phyloP scores from a whole-genome alignment of 768 basidiomycete species.

The Auriscalpium vulgare region DNA sequence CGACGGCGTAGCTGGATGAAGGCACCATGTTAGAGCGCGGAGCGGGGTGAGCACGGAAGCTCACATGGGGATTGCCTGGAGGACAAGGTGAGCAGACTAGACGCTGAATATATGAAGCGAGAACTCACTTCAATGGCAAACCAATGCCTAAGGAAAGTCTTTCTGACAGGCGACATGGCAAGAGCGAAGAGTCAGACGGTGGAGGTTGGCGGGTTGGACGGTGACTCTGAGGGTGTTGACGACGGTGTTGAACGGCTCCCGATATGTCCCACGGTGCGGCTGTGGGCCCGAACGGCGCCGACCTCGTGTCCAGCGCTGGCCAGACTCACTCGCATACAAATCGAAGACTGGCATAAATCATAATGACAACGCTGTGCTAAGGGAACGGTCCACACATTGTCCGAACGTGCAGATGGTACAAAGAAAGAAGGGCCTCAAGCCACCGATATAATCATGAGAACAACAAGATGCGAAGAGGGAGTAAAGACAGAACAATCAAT shows the following conservation, averaged over 20 bases:
- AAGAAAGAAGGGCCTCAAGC: too few relatives aligned
- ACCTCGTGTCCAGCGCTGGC: too few relatives aligned
- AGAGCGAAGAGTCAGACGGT: not conserved
- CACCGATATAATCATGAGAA: too few relatives aligned
- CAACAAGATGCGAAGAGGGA: too few relatives aligned
- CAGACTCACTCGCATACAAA: too few relatives aligned
- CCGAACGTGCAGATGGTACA: too few relatives aligned
- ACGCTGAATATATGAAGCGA: not conserved
- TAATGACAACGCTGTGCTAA: too few relatives aligned
- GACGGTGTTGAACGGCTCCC: not conserved
- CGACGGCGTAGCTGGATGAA: conserved; percentile 35
- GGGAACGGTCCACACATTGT: too few relatives aligned
- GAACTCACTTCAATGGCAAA: conserved; percentile 14
- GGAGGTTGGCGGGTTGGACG: not conserved
- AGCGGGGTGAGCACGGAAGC: not conserved
- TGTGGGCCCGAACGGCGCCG: too few relatives aligned
- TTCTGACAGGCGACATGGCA: conserved; percentile 6
- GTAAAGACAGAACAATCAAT: too few relatives aligned
- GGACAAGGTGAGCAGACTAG: not conserved
- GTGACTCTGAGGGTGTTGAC: not conserved
- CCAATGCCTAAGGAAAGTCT: conserved; percentile 13
- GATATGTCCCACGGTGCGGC: not conserved
- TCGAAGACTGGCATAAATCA: too few relatives aligned
- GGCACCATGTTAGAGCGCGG: not conserved
- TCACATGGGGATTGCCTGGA: conserved; percentile 16